Conservation (phyloP, 106 monocot genomes). For the Phalaenopsis aphrodite region DNA sequence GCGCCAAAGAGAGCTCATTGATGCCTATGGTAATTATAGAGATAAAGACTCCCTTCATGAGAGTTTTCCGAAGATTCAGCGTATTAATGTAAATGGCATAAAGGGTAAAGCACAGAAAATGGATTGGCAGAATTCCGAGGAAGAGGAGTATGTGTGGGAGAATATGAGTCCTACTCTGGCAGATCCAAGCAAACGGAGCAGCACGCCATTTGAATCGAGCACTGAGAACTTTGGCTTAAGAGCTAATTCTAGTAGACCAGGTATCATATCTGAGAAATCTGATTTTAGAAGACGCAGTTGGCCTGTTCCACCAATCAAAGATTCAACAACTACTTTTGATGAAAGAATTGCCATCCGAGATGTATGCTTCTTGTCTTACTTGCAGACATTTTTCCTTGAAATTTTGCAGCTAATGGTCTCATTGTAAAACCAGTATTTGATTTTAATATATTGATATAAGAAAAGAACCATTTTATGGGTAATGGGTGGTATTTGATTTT, state of each 20-base stretch:
- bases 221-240: slow-evolving; percentile 13
- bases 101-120: slow-evolving; percentile 23
- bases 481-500: not conserved
- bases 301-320: slow-evolving; percentile 29
- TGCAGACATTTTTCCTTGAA: not conserved
- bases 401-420: not conserved
- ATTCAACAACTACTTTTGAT: slow-evolving; percentile 23
- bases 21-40: slow-evolving; percentile 77
- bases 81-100: slow-evolving; percentile 36
- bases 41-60: slow-evolving; percentile 29
- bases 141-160: slow-evolving; percentile 98
- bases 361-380: slow-evolving; percentile 27
- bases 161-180: slow-evolving; percentile 85
- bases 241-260: slow-evolving; percentile 25
- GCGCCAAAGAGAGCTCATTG: slow-evolving; percentile 59
- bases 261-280: slow-evolving; percentile 22
- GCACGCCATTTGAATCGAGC: slow-evolving; percentile 13
- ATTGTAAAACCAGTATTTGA: not conserved
- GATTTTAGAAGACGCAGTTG: slow-evolving; percentile 33
- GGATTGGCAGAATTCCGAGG: slow-evolving; percentile 79
- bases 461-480: not conserved
- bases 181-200: slow-evolving; percentile 30
- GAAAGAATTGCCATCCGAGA: slow-evolving; percentile 26
- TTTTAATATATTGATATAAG: not conserved
- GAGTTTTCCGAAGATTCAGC: slow-evolving; percentile 44